phyloP scores from a whole-genome alignment of 305 asterid genomes.

The Withania somnifera region DNA sequence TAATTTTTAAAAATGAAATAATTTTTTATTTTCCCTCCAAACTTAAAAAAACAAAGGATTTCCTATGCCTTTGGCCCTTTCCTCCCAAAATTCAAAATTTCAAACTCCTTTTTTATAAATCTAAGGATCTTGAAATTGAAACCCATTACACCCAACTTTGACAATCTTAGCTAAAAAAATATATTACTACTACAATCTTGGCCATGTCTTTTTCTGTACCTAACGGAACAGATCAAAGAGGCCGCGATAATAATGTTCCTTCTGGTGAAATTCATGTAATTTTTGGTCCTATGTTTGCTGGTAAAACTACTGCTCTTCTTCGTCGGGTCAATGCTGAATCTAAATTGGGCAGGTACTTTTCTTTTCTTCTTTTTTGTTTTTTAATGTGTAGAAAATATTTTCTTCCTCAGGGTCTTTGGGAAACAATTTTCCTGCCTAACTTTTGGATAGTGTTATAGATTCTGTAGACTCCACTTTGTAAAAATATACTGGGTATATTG shows the following conservation, averaged over 20 bases:
- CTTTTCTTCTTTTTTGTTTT: background rate
- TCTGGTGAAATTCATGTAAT: constrained; percentile 70
- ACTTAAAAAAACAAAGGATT: background rate
- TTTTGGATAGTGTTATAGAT: no score
- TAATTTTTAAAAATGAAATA: no score
- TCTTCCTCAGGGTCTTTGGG: no score
- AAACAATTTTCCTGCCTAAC: no score
- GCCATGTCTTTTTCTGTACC: background rate
- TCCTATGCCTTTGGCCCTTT: background rate
- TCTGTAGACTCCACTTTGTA: no score
- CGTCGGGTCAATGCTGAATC: constrained; percentile 62
- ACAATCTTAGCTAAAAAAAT: background rate
- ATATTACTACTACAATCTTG: background rate
- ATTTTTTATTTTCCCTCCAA: background rate
- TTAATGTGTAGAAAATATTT: background rate
- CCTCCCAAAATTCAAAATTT: background rate
- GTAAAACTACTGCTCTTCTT: constrained; percentile 84
- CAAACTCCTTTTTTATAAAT: background rate
- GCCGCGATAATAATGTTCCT: background rate
- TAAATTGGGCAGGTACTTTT: constrained; percentile 45
- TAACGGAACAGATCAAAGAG: background rate
- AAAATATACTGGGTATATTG: no score
- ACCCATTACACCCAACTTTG: background rate
- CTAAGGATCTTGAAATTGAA: background rate
- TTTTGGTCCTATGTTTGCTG: constrained; percentile 89